A percentile compares a stretch with the other conserved stretches of the same genome.
Evolutionary conservation across 768 basidiomycete species (phyloP).

Genomic region (Xerocomellus amylosporus): DNA sequence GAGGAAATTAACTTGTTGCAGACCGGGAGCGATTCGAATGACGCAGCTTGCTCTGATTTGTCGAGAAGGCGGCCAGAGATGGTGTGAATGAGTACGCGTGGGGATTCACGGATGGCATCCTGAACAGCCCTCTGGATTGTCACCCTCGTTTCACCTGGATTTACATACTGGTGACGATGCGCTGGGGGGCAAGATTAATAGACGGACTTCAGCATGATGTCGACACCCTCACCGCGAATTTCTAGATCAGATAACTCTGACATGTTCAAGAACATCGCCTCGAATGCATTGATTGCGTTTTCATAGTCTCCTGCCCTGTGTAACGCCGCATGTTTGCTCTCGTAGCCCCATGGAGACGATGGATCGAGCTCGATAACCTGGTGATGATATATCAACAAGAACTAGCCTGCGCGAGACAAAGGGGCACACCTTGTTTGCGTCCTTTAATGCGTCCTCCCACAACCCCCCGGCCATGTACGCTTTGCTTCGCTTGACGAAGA

Average conservation of each 20-base stretch:
- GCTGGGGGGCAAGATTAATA: neutral
- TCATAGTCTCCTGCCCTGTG: neutral
- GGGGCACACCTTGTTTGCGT: no score
- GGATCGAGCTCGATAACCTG: no score
- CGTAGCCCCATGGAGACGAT: no score
- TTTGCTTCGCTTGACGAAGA: no score
- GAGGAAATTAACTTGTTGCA: neutral
- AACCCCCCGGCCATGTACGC: no score
- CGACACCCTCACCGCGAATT: neutral
- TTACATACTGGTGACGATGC: neutral
- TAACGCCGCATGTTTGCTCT: neutral
- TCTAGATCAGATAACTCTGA: neutral
- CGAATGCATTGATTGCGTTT: neutral
- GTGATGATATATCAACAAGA: no score
- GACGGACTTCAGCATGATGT: no score
- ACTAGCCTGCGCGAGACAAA: no score
- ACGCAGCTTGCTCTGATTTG: neutral
- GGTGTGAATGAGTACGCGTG: neutral
- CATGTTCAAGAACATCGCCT: neutral
- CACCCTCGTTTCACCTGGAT: neutral
- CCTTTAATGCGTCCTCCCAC: no score
- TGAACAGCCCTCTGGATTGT: neutral
- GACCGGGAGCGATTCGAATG: neutral
- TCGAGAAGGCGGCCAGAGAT: neutral
- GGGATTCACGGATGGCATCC: neutral